These are phyloP conservation scores for Aspergillus conjunctus DNA, from an alignment of 495 filamentous ascomycete species.

Conservation along the genomic window DNA sequence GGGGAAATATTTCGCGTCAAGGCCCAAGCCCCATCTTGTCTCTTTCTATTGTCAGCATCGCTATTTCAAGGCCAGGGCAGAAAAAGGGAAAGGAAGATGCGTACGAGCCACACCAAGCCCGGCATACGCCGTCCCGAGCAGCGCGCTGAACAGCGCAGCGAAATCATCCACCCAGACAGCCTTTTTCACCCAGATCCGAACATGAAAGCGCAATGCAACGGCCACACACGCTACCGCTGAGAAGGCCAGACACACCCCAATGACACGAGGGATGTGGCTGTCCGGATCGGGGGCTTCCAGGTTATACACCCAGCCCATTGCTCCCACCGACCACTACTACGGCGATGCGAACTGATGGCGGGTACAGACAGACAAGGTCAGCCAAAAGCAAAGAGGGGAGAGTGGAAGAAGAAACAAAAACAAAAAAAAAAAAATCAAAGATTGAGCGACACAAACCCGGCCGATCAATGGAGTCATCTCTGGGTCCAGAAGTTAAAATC, in stretches of 20 bases:
- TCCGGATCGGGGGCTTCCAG: slow-evolving; percentile 28
- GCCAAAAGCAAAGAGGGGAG: too few species aligned
- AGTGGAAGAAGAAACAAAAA: too few species aligned
- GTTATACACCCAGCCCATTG: slow-evolving; percentile 40
- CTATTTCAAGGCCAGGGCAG: too few species aligned
- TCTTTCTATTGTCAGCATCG: slow-evolving; percentile 25
- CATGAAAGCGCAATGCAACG: slow-evolving; percentile 29
- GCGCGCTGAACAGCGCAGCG: slow-evolving; percentile 27
- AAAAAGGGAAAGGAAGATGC: slow-evolving; percentile 10
- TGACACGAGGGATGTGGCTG: slow-evolving; percentile 25
- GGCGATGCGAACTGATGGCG: too few species aligned
- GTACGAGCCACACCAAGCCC: slow-evolving; percentile 31
- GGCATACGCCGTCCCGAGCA: slow-evolving; percentile 27
- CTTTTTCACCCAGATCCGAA: slow-evolving; percentile 25
- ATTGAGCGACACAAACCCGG: too few species aligned
- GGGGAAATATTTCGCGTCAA: slow-evolving; percentile 27
- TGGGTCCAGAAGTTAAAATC: too few species aligned
- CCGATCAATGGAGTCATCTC: too few species aligned
- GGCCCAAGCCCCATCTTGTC: slow-evolving; percentile 33
- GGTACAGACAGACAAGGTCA: too few species aligned
- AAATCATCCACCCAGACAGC: slow-evolving; percentile 34
- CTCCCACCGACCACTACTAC: neutral
- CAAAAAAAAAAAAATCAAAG: too few species aligned
- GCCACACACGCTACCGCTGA: slow-evolving; percentile 27
- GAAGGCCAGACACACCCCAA: slow-evolving; percentile 27